Evolutionary conservation across 2,329 filamentous ascomycete genomes (phyloP), one percentile per base, ranked within the genome.

Genomic region (Fusarium sp.): DNA sequence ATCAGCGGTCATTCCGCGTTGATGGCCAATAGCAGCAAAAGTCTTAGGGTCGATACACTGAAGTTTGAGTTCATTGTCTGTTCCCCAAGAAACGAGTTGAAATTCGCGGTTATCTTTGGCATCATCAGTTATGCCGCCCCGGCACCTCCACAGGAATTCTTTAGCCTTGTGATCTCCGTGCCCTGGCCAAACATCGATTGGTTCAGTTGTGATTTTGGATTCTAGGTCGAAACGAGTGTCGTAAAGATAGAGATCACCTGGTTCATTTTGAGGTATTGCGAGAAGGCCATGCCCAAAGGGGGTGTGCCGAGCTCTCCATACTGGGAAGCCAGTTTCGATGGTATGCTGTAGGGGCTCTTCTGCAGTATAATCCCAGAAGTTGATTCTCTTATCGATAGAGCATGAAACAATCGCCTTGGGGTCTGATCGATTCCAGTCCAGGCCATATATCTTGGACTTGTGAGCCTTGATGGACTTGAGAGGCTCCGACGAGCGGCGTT

Each of bases 21-120:
- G 82, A 75, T 92, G 91, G 4, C 92, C 93, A 17, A 96, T 90
- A 3, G 86, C 83, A 58, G 87, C 83, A 1, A 96, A 81, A 28
- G 89, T 82, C 24, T 88, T 81, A 1, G 87, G 80, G 39, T 92
- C 86, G 20, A 94, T 86, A 46, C 88, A 89, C 74, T 97, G 92
- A 26, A 97, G 83, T 47, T 91, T 89, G 28, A 97, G 82, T 73
- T 94, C 88, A 68, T 91, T 91, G 76, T 97, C 95, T 47, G 92
- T 90, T 24, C 94, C 94, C 94, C 94, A 97, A 0, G 94, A 94
- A 1, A 97, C 92, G 19, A 97, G 83, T 77, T 97, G 94, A 67
- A 97, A 97, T 51, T 97, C 94, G 71, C 95, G 88, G 64, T 94
- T 83, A 72, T 97, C 94, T 44, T 91, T 79, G n/a, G 86, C 85